Base-by-base conservation (phyloP, 495 filamentous ascomycete genomes). In the Tuber magnatum region DNA sequence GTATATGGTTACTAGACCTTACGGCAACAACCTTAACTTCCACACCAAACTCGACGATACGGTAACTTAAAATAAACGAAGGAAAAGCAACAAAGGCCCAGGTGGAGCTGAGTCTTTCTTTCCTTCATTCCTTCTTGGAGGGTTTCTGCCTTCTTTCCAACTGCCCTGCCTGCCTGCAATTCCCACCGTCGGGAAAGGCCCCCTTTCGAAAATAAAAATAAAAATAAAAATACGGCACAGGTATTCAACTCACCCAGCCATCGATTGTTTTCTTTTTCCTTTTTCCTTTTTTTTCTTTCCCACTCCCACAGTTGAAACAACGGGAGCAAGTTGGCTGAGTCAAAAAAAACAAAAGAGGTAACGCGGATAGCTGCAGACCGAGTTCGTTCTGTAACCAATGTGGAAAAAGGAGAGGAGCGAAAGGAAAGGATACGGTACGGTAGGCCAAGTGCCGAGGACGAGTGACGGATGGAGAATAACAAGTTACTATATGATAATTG, bases 141-240 rank as follows among this genome's bases (percentile, higher is more conserved):
- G 51, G 24, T 56, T 56, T 56, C 51, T 56, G 51, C 51, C 51
- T 56, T 56, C 51, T 56, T 56, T 56, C 51, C n/a, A 56, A 56
- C 51, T 28, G 51, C 51, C 46, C 24, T 48, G 24, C 51, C n/a
- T 56, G 51, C 51, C n/a, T 28, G 51, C 51, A 28, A 56, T n/a
- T 56, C 51, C 51, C 51, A 56, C 51, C 9, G 51, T 28, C 10
- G 12, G n/a, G 51, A 28, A 56, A 56, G 12, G n/a, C 24, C 51
- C 24, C 51, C 24, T 10, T 9, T 24, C 9, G n/a, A 51, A 51
- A 51, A 51, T 0, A n/a, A 56, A 56, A 28, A 43, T 2, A 16
- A 6, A 51, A 22, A 51, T 24, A 51, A n/a, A 51, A 22, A 51
- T 51, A 28, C 24, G 24, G 48, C 8, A 44, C 43, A 44, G 18